phyloP scores from a whole-genome alignment of 2,329 filamentous ascomycete species.

The Teratosphaeriaceae sp. region DNA sequence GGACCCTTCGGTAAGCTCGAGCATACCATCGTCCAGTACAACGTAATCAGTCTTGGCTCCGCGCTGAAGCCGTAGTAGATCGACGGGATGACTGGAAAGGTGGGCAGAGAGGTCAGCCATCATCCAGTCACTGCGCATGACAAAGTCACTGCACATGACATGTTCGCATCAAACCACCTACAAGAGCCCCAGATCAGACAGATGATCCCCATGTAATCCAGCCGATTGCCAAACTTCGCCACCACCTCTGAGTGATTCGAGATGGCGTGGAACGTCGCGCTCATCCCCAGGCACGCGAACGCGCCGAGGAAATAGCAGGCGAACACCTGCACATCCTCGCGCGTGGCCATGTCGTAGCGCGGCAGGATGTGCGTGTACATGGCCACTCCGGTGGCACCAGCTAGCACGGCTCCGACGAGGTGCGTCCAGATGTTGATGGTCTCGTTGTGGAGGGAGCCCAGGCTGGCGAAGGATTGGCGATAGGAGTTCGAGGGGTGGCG shows the following conservation, averaged over 20 bases:
- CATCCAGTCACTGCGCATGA: background rate
- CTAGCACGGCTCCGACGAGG: slow-evolving; percentile 58
- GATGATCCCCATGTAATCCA: slow-evolving; percentile 94
- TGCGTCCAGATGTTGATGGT: slow-evolving; percentile 68
- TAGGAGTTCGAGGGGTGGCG: slow-evolving; percentile 58
- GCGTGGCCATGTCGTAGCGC: slow-evolving; percentile 57
- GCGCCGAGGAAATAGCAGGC: slow-evolving; percentile 69
- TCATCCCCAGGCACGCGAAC: slow-evolving; percentile 41
- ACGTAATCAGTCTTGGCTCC: slow-evolving; percentile 54
- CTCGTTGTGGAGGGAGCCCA: slow-evolving; percentile 63
- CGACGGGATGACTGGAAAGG: slow-evolving; percentile 60
- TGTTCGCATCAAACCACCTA: background rate
- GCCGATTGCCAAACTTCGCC: slow-evolving; percentile 77
- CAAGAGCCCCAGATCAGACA: slow-evolving; percentile 76
- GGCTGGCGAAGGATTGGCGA: slow-evolving; percentile 48
- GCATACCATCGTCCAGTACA: slow-evolving; percentile 70
- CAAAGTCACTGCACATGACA: too few relatives aligned
- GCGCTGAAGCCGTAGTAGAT: slow-evolving; percentile 83
- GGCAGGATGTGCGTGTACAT: slow-evolving; percentile 55
- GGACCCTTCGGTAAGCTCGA: too few relatives aligned
- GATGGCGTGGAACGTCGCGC: slow-evolving; percentile 72
- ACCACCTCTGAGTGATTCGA: slow-evolving; percentile 76
- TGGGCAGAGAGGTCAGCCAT: background rate
- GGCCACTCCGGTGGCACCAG: slow-evolving; percentile 45
- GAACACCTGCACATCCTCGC: slow-evolving; percentile 64